A percentile compares a stretch with the other conserved stretches of the same genome.
Evolutionary conservation across 768 basidiomycete genomes (phyloP).

Genomic region (Mycena amicta): DNA sequence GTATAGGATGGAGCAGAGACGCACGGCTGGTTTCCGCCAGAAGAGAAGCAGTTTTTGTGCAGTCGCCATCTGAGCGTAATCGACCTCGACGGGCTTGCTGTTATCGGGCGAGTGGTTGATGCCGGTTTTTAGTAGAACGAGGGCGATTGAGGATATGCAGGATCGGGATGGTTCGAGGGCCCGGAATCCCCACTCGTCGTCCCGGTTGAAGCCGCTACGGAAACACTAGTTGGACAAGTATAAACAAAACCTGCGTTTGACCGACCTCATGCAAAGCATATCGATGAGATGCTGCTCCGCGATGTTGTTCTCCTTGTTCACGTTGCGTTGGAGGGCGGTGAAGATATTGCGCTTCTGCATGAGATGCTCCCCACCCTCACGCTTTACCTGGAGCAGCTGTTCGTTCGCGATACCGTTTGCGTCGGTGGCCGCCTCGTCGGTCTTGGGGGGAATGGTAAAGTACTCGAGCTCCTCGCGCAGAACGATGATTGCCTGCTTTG

Average conservation of each 20-base stretch:
- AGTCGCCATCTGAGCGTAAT: conserved; percentile 92
- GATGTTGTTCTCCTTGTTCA: conserved; percentile 98
- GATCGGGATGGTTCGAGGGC: conserved; percentile 95
- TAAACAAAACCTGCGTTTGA: not conserved
- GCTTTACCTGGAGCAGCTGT: conserved; percentile 77
- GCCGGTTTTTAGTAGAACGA: conserved; percentile 96
- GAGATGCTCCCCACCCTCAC: conserved; percentile 82
- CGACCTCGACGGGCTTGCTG: conserved; percentile 77
- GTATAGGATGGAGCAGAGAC: conserved; percentile 35
- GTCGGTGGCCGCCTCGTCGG: conserved; percentile 64
- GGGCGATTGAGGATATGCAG: conserved; percentile 97
- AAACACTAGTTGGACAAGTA: conserved; percentile 4
- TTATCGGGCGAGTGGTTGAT: conserved; percentile 76
- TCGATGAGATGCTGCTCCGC: conserved; percentile 99
- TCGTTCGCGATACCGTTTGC: conserved; percentile 80
- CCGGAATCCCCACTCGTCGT: conserved; percentile 98
- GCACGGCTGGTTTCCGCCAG: conserved; percentile 99
- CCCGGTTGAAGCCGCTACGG: conserved; percentile 88
- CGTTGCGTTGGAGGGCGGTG: conserved; percentile 96
- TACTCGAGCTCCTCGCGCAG: conserved; percentile 98
- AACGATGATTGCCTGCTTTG: conserved; percentile 98
- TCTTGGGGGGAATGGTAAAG: conserved; percentile 89
- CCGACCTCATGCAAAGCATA: conserved; percentile 99
- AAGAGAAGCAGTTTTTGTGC: conserved; percentile 96
- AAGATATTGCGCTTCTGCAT: conserved; percentile 93